Base-by-base conservation (phyloP, 1,284 basidiomycete genomes). In the Rhodotorula sp. region DNA sequence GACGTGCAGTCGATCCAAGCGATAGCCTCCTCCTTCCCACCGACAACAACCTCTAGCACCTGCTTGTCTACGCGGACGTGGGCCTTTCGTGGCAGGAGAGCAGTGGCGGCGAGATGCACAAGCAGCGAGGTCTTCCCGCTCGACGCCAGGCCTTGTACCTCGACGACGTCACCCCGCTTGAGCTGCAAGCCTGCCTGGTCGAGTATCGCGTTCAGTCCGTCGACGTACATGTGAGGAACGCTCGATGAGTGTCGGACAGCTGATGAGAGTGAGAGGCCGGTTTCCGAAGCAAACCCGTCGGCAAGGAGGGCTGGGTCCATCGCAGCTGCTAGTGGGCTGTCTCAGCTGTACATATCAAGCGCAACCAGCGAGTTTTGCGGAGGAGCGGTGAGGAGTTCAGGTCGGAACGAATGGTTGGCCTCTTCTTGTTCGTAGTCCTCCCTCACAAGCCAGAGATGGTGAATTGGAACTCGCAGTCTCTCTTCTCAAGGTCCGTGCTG, bases 121-220 rank as follows among this genome's bases (percentile, higher is more conserved):
- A 90, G 79, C 17, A 92, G 79, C 69, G 89, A 87, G 2, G 88
- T 88, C 79, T 92, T 92, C 48, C 89, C 90, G 24, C 87, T 86
- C 29, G 84, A 84, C 3, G 89, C 82, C 8, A 87, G 84, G 2
- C 90, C 90, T 79, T 90, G 88, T 49, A 92, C 83, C 79, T 90
- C 88, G 75, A 91, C 79, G 53, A 90, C 83, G 79, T 90, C 86
- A 39, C 87, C 87, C 30, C 81, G 80, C 51, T 80, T 79, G 46
- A 85, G 79, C 51, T 84, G 78, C n/a, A 46, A 48, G 6, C 22
- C 29, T 24, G 61, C 39, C 5, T 9, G 20, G 27, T 72, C 60
- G 19, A 74, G 59, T 13, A 75, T 62, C 13, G 44, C 46, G 56
- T 73, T 74, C 13, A 77, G 66, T 1, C 72, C 70, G 36, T 59